Conservation (phyloP, 208 protist species). For the Crithidia bombi region DNA sequence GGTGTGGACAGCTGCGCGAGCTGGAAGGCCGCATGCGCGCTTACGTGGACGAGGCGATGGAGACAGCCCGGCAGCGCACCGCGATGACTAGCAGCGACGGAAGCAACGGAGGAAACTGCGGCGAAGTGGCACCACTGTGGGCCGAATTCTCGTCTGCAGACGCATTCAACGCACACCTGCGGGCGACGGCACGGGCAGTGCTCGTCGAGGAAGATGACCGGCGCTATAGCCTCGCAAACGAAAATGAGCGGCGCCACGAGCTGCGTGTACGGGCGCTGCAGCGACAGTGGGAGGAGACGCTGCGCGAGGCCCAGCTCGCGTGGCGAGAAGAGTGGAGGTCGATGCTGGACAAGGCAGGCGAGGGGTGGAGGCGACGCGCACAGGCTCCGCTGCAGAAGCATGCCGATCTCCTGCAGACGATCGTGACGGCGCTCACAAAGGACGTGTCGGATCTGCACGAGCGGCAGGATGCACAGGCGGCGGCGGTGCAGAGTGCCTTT, state of each 20-base stretch:
- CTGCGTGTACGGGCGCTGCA: conserved; percentile 22
- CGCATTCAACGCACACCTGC: conserved; percentile 60
- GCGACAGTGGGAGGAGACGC: conserved; percentile 29
- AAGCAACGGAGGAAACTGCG: no score
- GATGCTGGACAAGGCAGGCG: conserved; percentile 17
- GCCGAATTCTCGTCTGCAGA: conserved; percentile 42
- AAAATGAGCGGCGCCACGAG: conserved; percentile 37
- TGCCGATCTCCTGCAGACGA: conserved; percentile 34
- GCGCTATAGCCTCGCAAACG: conserved; percentile 31
- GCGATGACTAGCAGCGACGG: neutral
- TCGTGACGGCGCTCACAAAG: conserved; percentile 33
- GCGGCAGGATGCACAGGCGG: conserved; percentile 20
- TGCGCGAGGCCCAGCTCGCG: conserved; percentile 23
- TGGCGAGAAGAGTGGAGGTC: conserved; percentile 25
- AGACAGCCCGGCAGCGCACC: neutral
- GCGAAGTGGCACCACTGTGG: conserved; percentile 14
- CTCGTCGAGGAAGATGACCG: conserved; percentile 52
- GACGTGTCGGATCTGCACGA: conserved; percentile 30
- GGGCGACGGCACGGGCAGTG: conserved; percentile 44
- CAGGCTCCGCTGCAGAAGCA: conserved; percentile 30
- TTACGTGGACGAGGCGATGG: conserved; percentile 12
- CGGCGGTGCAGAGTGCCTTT: conserved; percentile 3
- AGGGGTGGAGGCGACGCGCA: conserved; percentile 11
- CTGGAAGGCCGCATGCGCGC: conserved; percentile 23
- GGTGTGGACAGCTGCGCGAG: conserved; percentile 15